These are phyloP conservation scores for Cephaloascus albidus DNA, from an alignment of 805 yeast genomes.

Conservation along the genomic window DNA sequence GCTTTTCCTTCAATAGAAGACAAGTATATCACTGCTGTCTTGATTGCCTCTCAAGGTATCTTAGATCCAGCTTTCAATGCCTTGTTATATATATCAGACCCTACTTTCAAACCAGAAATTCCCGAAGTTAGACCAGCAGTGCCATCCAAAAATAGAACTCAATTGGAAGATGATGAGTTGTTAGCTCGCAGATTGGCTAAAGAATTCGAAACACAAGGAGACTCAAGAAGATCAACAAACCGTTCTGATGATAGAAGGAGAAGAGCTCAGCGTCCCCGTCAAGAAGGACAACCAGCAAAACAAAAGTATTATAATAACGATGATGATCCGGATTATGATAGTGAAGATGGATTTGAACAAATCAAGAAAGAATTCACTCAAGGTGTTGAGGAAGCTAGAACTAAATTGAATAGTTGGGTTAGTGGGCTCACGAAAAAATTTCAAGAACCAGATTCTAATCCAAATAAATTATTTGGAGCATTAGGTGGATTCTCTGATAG, in stretches of 20 bases:
- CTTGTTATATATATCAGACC: slow-evolving; percentile 70
- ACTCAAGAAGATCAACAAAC: slow-evolving; percentile 19
- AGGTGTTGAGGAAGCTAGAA: slow-evolving; percentile 74
- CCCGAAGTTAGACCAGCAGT: slow-evolving; percentile 17
- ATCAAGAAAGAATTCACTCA: slow-evolving; percentile 59
- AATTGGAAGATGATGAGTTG: slow-evolving; percentile 64
- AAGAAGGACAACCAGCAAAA: slow-evolving; percentile 1
- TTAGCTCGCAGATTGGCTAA: slow-evolving; percentile 76
- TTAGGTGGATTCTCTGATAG: slow-evolving; percentile 34
- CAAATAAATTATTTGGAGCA: slow-evolving; percentile 33
- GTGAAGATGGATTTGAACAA: slow-evolving; percentile 17
- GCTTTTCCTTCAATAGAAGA: slow-evolving; percentile 82
- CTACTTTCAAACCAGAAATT: slow-evolving; percentile 43
- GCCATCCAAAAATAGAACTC: slow-evolving; percentile 15
- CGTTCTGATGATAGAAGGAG: slow-evolving; percentile 6
- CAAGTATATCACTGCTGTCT: slow-evolving; percentile 61
- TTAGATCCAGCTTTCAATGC: slow-evolving; percentile 88
- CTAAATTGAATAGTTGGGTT: slow-evolving; percentile 72
- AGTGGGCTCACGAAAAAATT: slow-evolving; percentile 52
- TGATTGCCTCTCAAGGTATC: slow-evolving; percentile 78
- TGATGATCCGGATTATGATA: slow-evolving; percentile 13
- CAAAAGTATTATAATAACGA: slow-evolving; percentile 3
- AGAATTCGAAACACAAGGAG: slow-evolving; percentile 39
- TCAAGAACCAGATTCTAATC: slow-evolving; percentile 14
- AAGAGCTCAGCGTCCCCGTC: slow-evolving; percentile 6